These are phyloP conservation scores for Trichosporon coremiiforme DNA, from an alignment of 1,284 basidiomycete species.

Conservation along the genomic window DNA sequence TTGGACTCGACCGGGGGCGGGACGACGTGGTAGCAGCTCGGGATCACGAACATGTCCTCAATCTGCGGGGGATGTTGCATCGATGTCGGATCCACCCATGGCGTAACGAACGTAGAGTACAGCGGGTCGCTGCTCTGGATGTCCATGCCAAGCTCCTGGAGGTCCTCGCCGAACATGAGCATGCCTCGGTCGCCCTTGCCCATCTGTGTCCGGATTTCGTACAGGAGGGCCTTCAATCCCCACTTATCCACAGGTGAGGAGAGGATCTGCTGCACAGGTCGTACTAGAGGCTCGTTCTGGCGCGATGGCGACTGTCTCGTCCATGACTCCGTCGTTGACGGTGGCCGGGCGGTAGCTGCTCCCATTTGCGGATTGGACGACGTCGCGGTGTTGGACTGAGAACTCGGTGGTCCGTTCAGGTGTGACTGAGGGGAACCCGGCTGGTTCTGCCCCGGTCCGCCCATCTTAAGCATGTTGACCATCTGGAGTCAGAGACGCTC, in stretches of 20 bases:
- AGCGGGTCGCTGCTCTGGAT: constrained; percentile 83
- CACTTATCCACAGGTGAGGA: constrained; percentile 93
- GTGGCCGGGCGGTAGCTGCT: constrained; percentile 34
- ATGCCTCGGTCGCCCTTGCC: constrained; percentile 84
- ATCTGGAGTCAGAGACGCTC: constrained; percentile 35
- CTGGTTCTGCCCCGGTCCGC: constrained; percentile 29
- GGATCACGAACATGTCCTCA: constrained; percentile 70
- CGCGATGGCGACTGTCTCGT: constrained; percentile 38
- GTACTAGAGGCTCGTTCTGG: constrained; percentile 65
- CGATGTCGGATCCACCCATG: constrained; percentile 87
- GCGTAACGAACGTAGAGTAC: constrained; percentile 92
- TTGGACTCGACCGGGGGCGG: constrained; percentile 86
- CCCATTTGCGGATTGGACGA: constrained; percentile 43
- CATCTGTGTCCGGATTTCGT: constrained; percentile 77
- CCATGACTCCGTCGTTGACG: constrained; percentile 44
- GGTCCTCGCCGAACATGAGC: constrained; percentile 85
- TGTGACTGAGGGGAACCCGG: constrained; percentile 30
- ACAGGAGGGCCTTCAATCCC: constrained; percentile 84
- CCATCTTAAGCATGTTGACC: constrained; percentile 32
- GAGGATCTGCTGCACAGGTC: constrained; percentile 92
- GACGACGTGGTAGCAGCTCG: constrained; percentile 90
- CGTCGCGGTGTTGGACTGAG: constrained; percentile 44
- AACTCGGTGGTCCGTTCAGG: constrained; percentile 39
- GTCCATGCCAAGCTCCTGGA: constrained; percentile 90
- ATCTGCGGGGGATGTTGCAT: constrained; percentile 44